Conservation (phyloP, 2,329 filamentous ascomycete genomes). For the Ambrosiella xylebori region DNA sequence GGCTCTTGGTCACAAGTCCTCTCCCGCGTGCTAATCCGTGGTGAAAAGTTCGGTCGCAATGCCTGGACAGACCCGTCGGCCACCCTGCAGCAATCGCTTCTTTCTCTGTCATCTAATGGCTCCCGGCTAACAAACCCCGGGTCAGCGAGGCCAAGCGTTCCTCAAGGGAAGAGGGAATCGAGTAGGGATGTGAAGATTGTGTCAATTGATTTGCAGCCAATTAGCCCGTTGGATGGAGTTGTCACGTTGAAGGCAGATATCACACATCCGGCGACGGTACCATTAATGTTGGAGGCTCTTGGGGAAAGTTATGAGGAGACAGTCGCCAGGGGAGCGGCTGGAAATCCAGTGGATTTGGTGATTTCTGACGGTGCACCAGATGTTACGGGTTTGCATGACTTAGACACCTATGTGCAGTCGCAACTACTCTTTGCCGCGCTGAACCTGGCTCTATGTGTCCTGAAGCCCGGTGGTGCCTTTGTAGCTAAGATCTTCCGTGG, state of each 20-base stretch:
- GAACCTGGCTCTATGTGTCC: slow-evolving; percentile 80
- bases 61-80: slow-evolving; percentile 78
- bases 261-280: slow-evolving; percentile 88
- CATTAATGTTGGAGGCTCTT: slow-evolving; percentile 68
- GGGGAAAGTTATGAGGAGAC: slow-evolving; percentile 48
- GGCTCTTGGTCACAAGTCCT: slow-evolving; percentile 97
- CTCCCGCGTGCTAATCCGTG: slow-evolving; percentile 81
- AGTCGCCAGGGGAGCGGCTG: slow-evolving; percentile 30
- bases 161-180: neutral
- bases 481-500: slow-evolving; percentile 96
- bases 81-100: slow-evolving; percentile 25
- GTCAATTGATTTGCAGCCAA: slow-evolving; percentile 87
- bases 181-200: slow-evolving; percentile 51
- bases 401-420: slow-evolving; percentile 95
- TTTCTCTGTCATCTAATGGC: slow-evolving; percentile 9
- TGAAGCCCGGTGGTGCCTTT: slow-evolving; percentile 85
- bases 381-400: slow-evolving; percentile 87
- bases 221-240: slow-evolving; percentile 84
- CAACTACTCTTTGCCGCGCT: slow-evolving; percentile 88
- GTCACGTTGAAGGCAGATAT: slow-evolving; percentile 88
- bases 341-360: slow-evolving; percentile 76
- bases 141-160: slow-evolving; percentile 1
- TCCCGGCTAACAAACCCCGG: slow-evolving; percentile 3
- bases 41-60: slow-evolving; percentile 70
- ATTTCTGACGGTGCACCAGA: slow-evolving; percentile 92